phyloP scores from a whole-genome alignment of 1,139 yeast genomes.

The Candida gigantensis region DNA sequence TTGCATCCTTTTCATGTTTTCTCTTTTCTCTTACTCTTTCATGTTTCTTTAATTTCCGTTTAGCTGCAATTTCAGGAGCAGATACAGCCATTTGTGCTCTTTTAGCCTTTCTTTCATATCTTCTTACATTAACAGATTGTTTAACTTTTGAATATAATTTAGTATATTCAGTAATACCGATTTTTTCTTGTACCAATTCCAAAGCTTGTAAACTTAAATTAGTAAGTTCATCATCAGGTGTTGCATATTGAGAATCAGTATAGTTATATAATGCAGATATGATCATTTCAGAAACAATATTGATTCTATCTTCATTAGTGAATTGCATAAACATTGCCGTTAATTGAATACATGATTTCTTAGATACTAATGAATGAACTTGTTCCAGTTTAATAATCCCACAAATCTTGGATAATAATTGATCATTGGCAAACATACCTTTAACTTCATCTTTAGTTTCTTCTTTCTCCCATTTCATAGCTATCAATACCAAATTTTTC shows the following conservation, averaged over 20 bases:
- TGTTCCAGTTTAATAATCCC: constrained; percentile 66
- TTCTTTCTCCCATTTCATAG: constrained; percentile 61
- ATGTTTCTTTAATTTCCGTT: constrained; percentile 75
- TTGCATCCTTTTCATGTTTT: constrained; percentile 70
- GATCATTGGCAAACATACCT: constrained; percentile 52
- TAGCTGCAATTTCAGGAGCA: constrained; percentile 81
- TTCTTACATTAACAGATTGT: constrained; percentile 56
- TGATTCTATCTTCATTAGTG: constrained; percentile 39
- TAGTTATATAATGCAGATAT: constrained; percentile 63
- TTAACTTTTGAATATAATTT: constrained; percentile 63
- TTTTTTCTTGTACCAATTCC: constrained; percentile 62
- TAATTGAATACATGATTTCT: constrained; percentile 64
- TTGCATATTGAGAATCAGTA: constrained; percentile 44
- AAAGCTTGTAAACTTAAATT: constrained; percentile 68
- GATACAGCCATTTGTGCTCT: constrained; percentile 75
- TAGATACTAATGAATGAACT: constrained; percentile 55
- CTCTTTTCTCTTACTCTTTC: constrained; percentile 74
- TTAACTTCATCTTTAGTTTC: constrained; percentile 39
- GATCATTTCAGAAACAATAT: constrained; percentile 44
- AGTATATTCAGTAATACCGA: constrained; percentile 78
- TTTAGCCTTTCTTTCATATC: constrained; percentile 75
- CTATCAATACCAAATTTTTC: constrained; percentile 64
- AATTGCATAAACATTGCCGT: constrained; percentile 59
- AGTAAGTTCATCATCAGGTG: constrained; percentile 52
- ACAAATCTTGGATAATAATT: constrained; percentile 62